These are phyloP conservation scores for Penicillium sp. DNA, from an alignment of 2,329 filamentous ascomycete species.

Conservation along the genomic window DNA sequence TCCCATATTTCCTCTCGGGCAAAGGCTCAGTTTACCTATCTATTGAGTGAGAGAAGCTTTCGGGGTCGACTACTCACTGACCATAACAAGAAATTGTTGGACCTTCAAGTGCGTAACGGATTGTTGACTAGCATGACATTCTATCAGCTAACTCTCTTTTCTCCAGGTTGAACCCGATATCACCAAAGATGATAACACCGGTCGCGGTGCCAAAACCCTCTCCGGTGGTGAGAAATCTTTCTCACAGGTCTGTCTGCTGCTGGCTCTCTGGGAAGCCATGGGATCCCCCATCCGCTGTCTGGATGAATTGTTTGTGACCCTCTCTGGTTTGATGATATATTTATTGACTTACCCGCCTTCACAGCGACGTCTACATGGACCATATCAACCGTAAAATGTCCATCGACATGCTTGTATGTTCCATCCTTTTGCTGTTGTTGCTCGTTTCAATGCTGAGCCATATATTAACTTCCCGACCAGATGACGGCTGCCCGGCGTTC, in stretches of 20 bases:
- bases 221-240: conserved; percentile 98
- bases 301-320: conserved; percentile 73
- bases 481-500: conserved; percentile 81
- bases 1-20: conserved; percentile 82
- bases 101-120: conserved; percentile 62
- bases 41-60: conserved; percentile 87
- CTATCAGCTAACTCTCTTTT: background rate
- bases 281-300: conserved; percentile 91
- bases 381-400: conserved; percentile 90
- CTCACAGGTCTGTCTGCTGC: conserved; percentile 88
- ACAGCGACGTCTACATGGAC: conserved; percentile 94
- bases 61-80: conserved; percentile 78
- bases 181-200: conserved; percentile 67
- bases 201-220: conserved; percentile 84
- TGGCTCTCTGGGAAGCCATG: conserved; percentile 97
- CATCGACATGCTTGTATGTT: conserved; percentile 84
- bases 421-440: background rate
- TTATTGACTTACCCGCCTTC: conserved; percentile 14
- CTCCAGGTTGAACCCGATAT: conserved; percentile 63
- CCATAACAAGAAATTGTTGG: conserved; percentile 71
- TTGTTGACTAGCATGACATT: background rate
- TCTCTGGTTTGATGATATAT: background rate
- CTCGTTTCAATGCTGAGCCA: background rate
- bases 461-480: conserved; percentile 44
- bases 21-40: conserved; percentile 80